phyloP scores from a whole-genome alignment of 495 filamentous ascomycete genomes.

The Mycothermus thermophilus region DNA sequence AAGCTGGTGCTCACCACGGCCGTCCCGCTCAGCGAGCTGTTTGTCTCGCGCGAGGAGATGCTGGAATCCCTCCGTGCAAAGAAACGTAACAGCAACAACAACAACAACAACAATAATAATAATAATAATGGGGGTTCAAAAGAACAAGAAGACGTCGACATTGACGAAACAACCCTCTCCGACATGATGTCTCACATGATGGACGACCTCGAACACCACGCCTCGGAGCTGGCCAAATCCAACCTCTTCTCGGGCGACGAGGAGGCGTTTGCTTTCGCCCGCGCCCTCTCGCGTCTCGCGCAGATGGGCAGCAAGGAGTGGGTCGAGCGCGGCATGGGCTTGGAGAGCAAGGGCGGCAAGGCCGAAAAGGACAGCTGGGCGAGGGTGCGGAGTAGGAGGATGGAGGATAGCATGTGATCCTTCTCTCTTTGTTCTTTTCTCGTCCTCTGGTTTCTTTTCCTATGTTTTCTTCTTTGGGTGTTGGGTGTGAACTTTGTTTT shows the following conservation, averaged over 20 bases:
- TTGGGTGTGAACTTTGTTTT: no score
- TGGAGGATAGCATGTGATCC: conserved; percentile 58
- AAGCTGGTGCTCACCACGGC: conserved; percentile 87
- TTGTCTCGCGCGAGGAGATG: conserved; percentile 72
- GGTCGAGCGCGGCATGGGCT: conserved; percentile 75
- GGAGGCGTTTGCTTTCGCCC: conserved; percentile 89
- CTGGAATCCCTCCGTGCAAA: conserved; percentile 31
- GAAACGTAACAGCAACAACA: neutral
- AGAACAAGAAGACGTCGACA: conserved; percentile 21
- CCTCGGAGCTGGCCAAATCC: conserved; percentile 69
- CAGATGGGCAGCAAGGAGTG: conserved; percentile 94
- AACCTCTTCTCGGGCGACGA: conserved; percentile 90
- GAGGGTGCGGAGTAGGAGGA: conserved; percentile 51
- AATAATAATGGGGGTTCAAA: no score
- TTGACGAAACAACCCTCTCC: conserved; percentile 42
- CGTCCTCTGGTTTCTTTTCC: no score
- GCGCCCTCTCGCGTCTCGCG: conserved; percentile 66
- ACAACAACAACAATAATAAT: no score
- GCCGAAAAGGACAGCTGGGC: conserved; percentile 50
- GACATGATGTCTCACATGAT: conserved; percentile 81
- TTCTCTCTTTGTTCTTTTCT: neutral
- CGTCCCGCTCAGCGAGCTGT: conserved; percentile 70
- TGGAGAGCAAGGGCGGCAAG: conserved; percentile 43
- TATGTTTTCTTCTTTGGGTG: no score
- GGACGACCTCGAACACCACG: conserved; percentile 84